These are phyloP conservation scores for Phytopythium aichiense DNA, from an alignment of 352 stramenopile genomes.

Conservation along the genomic window DNA sequence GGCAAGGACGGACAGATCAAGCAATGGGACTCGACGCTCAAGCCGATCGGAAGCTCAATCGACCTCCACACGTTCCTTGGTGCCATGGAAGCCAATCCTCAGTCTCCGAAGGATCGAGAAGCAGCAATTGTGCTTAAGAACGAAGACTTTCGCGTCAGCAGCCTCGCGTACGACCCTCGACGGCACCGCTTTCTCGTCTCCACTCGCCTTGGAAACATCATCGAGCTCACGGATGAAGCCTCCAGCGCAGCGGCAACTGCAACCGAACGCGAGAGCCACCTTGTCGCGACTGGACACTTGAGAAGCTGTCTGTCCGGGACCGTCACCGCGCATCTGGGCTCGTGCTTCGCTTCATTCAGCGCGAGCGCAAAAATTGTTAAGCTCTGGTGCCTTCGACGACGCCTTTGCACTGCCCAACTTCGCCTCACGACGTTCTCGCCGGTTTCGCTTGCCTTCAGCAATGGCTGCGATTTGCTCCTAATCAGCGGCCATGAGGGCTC, in stretches of 20 bases:
- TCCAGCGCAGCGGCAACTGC: not conserved
- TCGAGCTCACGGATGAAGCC: conserved; percentile 39
- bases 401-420: conserved; percentile 9
- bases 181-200: conserved; percentile 50
- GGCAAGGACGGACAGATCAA: conserved; percentile 72
- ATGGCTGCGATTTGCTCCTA: conserved; percentile 39
- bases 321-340: conserved; percentile 23
- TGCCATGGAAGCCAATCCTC: not conserved
- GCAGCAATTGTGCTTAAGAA: not conserved
- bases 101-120: not conserved
- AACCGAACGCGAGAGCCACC: conserved; percentile 9
- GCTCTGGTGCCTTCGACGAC: conserved; percentile 59
- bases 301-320: conserved; percentile 16
- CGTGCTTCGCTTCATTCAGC: conserved; percentile 50
- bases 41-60: conserved; percentile 59
- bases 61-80: conserved; percentile 42
- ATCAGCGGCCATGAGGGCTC: conserved; percentile 61
- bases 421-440: conserved; percentile 15
- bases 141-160: conserved; percentile 70
- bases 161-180: conserved; percentile 55
- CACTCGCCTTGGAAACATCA: conserved; percentile 51
- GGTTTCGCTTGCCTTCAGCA: conserved; percentile 34
- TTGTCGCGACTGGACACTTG: conserved; percentile 52
- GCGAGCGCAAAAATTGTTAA: conserved; percentile 31
- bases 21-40: conserved; percentile 79